Evolutionary conservation across 148 eudicot genomes (phyloP), one percentile per base, ranked within the genome.

Genomic region (Beta vulgaris): DNA sequence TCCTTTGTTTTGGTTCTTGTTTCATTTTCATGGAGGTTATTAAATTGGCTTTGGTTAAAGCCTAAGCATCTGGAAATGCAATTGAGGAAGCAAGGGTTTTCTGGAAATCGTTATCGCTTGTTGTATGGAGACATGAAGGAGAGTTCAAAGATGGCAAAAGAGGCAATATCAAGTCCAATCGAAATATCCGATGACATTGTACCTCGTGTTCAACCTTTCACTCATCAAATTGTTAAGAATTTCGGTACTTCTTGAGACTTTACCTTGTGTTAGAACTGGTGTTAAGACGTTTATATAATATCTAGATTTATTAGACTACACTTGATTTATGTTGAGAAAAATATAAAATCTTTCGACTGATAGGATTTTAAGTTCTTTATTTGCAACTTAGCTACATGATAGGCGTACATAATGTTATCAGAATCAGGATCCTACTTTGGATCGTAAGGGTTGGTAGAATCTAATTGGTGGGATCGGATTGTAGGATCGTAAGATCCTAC

Each of bases 71-170:
- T 83, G 6, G 85, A 83, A 77, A 83, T 40, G 72, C 26, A 35
- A 31, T 43, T 82, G 21, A 57, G 75, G 15, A 53, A 70, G n/a
- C 85, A 82, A 51, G 85, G 82, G 14, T 70, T 79, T 60, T 72
- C 71, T 0, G 85, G 83, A 0, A 83, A 79, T 51, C 14, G 63
- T 28, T 83, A 83, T 28, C 79, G 83, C 16, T 16, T 83, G n/a
- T 76, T 83, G 76, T 60, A 26, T 36, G 85, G 85, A 34, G 85
- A 83, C 40, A 72, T 72, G 72, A 76, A 83, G 75, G 80, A 83
- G 0, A 36, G 57, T 28, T 70, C 72, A 7, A 73, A 55, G 71
- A 72, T 83, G 80, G 12, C 77, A 14, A 77, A 49, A 59, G 75
- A 76, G 28, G 85, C 85, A 8, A 51, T 67, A 60, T 72, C 82